Percentiles rank a stretch among this genome's conserved stretches.
Evolutionary conservation across 2,329 filamentous ascomycete genomes (phyloP).

Genomic region (Aspergillus fructus): DNA sequence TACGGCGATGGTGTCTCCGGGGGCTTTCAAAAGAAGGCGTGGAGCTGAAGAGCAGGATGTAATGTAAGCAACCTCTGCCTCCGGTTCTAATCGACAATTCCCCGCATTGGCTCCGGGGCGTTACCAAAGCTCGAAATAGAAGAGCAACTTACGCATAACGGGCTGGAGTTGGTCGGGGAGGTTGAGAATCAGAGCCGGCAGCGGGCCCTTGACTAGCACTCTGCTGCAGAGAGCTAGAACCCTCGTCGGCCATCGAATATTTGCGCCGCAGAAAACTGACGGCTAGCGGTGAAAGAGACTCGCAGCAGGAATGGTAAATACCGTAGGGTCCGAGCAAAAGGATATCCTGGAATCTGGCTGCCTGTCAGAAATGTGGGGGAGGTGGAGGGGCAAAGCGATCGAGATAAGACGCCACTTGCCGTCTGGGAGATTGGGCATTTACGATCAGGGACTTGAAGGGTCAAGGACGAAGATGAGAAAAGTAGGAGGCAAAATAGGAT

Average conservation of each 20-base stretch:
- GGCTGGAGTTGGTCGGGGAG: conserved; percentile 20
- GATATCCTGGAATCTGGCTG: conserved; percentile 15
- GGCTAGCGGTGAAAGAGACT: background rate
- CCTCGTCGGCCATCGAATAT: conserved; percentile 25
- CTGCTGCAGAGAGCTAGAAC: conserved; percentile 17
- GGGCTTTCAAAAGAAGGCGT: conserved; percentile 61
- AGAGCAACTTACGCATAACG: conserved; percentile 28
- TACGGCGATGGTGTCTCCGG: conserved; percentile 64
- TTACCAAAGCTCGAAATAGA: background rate
- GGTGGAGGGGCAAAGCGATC: conserved; percentile 9
- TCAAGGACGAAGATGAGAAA: background rate
- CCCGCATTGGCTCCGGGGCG: background rate
- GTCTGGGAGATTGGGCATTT: background rate
- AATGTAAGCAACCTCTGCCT: conserved; percentile 14
- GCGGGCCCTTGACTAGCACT: conserved; percentile 18
- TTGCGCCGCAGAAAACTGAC: conserved; percentile 1
- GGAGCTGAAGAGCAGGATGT: conserved; percentile 44
- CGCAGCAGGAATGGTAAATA: background rate
- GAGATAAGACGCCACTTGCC: conserved; percentile 5
- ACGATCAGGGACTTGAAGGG: background rate
- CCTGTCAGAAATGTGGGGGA: conserved; percentile 25
- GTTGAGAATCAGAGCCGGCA: conserved; percentile 14
- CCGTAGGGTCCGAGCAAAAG: background rate
- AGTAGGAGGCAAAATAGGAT: background rate
- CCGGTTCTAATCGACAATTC: background rate